A percentile compares a stretch with the other conserved stretches of the same genome.
Conservation (phyloP, 371 early-diverging fungal genomes). For the Fennellomyces sp. region DNA sequence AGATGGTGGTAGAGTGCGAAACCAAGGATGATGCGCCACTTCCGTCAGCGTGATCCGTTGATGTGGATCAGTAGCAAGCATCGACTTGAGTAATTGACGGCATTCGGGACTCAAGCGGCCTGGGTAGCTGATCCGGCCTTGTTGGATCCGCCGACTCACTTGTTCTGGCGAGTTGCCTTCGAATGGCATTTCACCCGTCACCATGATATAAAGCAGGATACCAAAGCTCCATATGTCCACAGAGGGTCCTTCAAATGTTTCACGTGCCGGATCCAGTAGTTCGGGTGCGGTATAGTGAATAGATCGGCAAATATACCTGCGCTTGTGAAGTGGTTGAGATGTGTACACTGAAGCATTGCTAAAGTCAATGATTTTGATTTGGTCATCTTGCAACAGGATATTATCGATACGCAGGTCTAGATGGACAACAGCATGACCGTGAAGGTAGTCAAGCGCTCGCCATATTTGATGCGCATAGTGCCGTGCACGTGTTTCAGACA, state of each 20-base stretch:
- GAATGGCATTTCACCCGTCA: not conserved
- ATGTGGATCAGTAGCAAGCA: not conserved
- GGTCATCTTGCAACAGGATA: not conserved
- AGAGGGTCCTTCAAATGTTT: not conserved
- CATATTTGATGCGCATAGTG: not conserved
- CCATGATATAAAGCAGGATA: not conserved
- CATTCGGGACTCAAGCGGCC: not conserved
- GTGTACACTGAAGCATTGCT: not conserved
- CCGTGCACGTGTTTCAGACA: not conserved
- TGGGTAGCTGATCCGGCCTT: not conserved
- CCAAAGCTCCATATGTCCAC: slow-evolving; percentile 1
- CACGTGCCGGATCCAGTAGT: not conserved
- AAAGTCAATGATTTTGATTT: not conserved
- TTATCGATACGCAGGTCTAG: not conserved
- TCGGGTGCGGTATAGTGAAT: slow-evolving; percentile 1
- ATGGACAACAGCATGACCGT: slow-evolving; percentile 1
- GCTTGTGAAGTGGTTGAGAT: not conserved
- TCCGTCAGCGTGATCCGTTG: not conserved
- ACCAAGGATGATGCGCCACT: slow-evolving; percentile 1
- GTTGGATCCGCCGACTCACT: not conserved
- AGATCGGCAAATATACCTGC: not conserved
- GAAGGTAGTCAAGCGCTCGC: not conserved
- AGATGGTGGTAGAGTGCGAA: not conserved
- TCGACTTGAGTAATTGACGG: not conserved
- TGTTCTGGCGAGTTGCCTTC: not conserved